Evolutionary conservation across 257 asterid species (phyloP).

Genomic region (Haberlea rhodopensis): DNA sequence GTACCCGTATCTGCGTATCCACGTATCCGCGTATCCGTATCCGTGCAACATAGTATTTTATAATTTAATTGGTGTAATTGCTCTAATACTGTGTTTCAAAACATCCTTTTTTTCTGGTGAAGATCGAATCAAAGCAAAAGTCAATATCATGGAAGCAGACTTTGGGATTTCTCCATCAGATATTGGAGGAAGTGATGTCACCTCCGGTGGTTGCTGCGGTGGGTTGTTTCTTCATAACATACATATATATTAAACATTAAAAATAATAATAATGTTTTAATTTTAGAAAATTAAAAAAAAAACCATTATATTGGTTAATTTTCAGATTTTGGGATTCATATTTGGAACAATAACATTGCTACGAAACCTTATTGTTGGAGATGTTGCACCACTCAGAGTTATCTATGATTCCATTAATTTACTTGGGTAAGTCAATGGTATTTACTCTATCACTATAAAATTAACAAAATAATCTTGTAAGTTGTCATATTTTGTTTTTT

Average conservation of each 20-base stretch:
- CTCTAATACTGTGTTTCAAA: too few species aligned
- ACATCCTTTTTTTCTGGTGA: background rate
- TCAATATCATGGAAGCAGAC: slow-evolving; percentile 31
- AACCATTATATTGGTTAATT: too few species aligned
- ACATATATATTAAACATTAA: background rate
- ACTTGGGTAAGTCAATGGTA: slow-evolving; percentile 57
- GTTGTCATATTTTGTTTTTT: too few species aligned
- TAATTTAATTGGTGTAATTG: too few species aligned
- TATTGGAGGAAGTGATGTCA: slow-evolving; percentile 59
- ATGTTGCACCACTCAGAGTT: slow-evolving; percentile 66
- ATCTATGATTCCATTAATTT: slow-evolving; percentile 51
- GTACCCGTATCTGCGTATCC: too few species aligned
- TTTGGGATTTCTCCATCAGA: slow-evolving; percentile 37
- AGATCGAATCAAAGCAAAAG: slow-evolving; percentile 3
- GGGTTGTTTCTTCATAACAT: slow-evolving; percentile 18
- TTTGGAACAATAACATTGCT: slow-evolving; percentile 75
- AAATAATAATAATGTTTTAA: too few species aligned
- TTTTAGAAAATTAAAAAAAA: too few species aligned
- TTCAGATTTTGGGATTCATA: slow-evolving; percentile 61
- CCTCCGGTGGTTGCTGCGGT: slow-evolving; percentile 81
- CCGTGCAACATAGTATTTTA: too few species aligned
- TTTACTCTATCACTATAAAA: too few species aligned
- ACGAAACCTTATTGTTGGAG: slow-evolving; percentile 67
- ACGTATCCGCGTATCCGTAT: too few species aligned
- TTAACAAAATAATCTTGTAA: too few species aligned